Evolutionary conservation across 1,139 yeast species (phyloP).

Genomic region (Trichomonascaceae sp.): DNA sequence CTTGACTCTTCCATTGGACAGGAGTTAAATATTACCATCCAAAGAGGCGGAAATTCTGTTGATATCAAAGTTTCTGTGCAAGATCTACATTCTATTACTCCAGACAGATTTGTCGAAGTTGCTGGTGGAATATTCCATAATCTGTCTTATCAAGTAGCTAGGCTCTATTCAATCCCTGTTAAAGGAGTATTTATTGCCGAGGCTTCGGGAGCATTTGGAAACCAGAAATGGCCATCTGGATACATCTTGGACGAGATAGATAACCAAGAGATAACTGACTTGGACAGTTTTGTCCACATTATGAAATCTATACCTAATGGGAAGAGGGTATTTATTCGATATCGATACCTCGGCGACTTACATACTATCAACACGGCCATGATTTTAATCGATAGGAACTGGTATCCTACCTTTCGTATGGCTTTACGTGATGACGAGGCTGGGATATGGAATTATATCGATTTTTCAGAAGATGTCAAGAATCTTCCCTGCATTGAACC

Average conservation of each 20-base stretch:
- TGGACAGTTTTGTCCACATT: constrained; percentile 71
- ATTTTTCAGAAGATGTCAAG: constrained; percentile 32
- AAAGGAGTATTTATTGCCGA: constrained; percentile 76
- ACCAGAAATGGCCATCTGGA: constrained; percentile 41
- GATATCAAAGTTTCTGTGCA: constrained; percentile 52
- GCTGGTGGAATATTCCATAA: constrained; percentile 86
- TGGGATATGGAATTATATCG: constrained; percentile 82
- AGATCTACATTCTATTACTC: constrained; percentile 77
- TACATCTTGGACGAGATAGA: constrained; percentile 79
- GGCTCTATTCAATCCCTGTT: constrained; percentile 77
- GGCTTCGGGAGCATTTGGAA: constrained; percentile 71
- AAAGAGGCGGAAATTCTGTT: constrained; percentile 66
- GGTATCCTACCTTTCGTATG: constrained; percentile 66
- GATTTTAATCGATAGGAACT: constrained; percentile 73
- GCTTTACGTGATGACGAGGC: constrained; percentile 75
- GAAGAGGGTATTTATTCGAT: constrained; percentile 62
- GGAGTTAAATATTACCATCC: constrained; percentile 52
- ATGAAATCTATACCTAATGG: constrained; percentile 75
- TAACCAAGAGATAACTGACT: constrained; percentile 62
- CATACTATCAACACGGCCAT: constrained; percentile 61
- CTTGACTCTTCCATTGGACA: constrained; percentile 67
- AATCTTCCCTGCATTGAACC: constrained; percentile 37
- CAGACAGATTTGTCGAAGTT: constrained; percentile 71
- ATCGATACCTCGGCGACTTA: constrained; percentile 74
- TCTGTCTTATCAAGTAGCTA: constrained; percentile 81